Conservation (phyloP, 2,329 filamentous ascomycete genomes). For the Trichoderma pleuroti region DNA sequence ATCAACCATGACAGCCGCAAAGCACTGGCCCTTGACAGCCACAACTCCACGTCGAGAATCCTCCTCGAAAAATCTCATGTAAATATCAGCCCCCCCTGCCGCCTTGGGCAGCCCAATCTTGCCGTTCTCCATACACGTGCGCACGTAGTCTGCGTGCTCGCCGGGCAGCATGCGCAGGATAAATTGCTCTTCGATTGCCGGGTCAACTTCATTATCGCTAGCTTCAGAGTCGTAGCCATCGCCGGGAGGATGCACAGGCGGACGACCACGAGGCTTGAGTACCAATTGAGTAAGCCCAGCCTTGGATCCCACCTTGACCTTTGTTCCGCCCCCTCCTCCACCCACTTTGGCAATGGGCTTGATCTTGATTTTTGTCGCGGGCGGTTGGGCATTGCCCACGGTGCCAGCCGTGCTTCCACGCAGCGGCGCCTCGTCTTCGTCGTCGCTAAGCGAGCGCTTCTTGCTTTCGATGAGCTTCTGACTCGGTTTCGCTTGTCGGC, state of each 20-base stretch:
- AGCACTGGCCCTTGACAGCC: constrained; percentile 64
- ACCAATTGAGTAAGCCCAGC: constrained; percentile 37
- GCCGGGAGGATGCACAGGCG: constrained; percentile 67
- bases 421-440: constrained; percentile 41
- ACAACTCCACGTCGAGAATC: constrained; percentile 72
- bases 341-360: constrained; percentile 26
- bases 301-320: constrained; percentile 32
- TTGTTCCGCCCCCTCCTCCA: background rate
- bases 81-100: constrained; percentile 71
- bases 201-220: constrained; percentile 83
- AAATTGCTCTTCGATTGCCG: constrained; percentile 84
- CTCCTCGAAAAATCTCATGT: constrained; percentile 72
- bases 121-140: constrained; percentile 69
- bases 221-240: constrained; percentile 97
- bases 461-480: constrained; percentile 56
- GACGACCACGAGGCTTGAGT: constrained; percentile 63
- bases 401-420: constrained; percentile 46
- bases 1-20: constrained; percentile 77
- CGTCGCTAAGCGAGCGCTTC: constrained; percentile 58
- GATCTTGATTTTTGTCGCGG: constrained; percentile 55
- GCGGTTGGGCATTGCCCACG: constrained; percentile 32
- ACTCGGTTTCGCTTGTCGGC: constrained; percentile 56
- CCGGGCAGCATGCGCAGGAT: constrained; percentile 85
- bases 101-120: constrained; percentile 65
- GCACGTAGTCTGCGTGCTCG: constrained; percentile 79